phyloP scores from a whole-genome alignment of 257 asterid genomes.

The Nyctanthes arbortristis region DNA sequence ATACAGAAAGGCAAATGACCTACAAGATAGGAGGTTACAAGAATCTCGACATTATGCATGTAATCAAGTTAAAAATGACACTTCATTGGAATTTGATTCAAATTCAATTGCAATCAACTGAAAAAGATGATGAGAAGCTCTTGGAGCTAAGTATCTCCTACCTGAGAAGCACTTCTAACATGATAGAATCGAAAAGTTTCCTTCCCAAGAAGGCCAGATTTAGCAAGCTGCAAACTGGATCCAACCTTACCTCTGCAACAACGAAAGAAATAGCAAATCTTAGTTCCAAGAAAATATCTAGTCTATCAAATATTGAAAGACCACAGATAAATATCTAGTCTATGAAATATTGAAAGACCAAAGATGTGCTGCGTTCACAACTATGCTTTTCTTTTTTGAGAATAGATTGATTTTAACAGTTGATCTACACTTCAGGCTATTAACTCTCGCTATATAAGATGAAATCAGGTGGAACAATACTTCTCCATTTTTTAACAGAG shows the following conservation, averaged over 20 bases:
- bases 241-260: slow-evolving; percentile 64
- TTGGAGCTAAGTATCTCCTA: slow-evolving; percentile 27
- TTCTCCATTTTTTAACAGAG: not conserved
- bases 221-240: slow-evolving; percentile 43
- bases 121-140: slow-evolving; percentile 8
- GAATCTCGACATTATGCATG: not conserved
- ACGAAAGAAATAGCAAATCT: slow-evolving; percentile 13
- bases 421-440: not conserved
- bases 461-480: not conserved
- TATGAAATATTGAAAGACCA: slow-evolving; percentile 6
- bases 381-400: slow-evolving; percentile 1
- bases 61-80: not conserved
- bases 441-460: not conserved
- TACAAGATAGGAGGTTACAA: not conserved
- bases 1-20: not conserved
- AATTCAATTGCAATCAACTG: slow-evolving; percentile 1
- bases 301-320: slow-evolving; percentile 5
- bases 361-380: not conserved
- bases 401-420: not conserved
- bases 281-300: slow-evolving; percentile 3
- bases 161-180: slow-evolving; percentile 76
- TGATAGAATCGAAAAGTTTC: slow-evolving; percentile 65
- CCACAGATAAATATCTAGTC: not conserved
- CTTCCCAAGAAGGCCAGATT: slow-evolving; percentile 39
- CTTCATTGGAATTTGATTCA: slow-evolving; percentile 6